Percentiles rank a stretch among this genome's conserved stretches.
phyloP scores from a whole-genome alignment of 371 early-diverging fungal species.

The Gilbertella persicaria region DNA sequence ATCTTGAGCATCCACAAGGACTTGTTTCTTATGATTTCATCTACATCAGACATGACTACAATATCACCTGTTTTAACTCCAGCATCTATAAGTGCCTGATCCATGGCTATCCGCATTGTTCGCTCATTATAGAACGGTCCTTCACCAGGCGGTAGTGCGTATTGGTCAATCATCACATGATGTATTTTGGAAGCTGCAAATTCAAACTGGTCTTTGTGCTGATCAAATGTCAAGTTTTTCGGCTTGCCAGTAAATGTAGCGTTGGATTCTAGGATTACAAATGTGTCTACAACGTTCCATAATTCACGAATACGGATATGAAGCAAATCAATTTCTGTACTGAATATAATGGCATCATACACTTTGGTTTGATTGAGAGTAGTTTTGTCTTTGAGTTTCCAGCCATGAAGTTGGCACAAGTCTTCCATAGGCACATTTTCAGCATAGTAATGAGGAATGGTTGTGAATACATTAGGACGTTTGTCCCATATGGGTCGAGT shows the following conservation, averaged over 20 bases:
- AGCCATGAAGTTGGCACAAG: constrained; percentile 32
- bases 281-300: constrained; percentile 39
- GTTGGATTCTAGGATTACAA: constrained; percentile 40
- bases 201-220: constrained; percentile 45
- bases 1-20: constrained; percentile 23
- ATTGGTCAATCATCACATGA: constrained; percentile 33
- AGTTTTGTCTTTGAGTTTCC: constrained; percentile 18
- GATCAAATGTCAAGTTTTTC: constrained; percentile 33
- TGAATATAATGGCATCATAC: constrained; percentile 39
- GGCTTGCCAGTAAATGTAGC: constrained; percentile 31
- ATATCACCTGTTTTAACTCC: constrained; percentile 32
- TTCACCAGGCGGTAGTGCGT: constrained; percentile 30
- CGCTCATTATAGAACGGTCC: constrained; percentile 50
- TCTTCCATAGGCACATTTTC: constrained; percentile 33
- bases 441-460: constrained; percentile 47
- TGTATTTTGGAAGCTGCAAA: constrained; percentile 54
- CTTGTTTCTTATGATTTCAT: constrained; percentile 26
- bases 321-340: constrained; percentile 37
- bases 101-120: constrained; percentile 45
- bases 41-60: constrained; percentile 33
- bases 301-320: constrained; percentile 36
- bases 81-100: constrained; percentile 25
- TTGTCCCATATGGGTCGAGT: constrained; percentile 39
- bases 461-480: constrained; percentile 15
- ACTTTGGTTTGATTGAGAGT: constrained; percentile 23